Percentiles rank a stretch among this genome's conserved stretches.
Conservation (phyloP, 371 early-diverging fungal species). For the Mucor sp. region DNA sequence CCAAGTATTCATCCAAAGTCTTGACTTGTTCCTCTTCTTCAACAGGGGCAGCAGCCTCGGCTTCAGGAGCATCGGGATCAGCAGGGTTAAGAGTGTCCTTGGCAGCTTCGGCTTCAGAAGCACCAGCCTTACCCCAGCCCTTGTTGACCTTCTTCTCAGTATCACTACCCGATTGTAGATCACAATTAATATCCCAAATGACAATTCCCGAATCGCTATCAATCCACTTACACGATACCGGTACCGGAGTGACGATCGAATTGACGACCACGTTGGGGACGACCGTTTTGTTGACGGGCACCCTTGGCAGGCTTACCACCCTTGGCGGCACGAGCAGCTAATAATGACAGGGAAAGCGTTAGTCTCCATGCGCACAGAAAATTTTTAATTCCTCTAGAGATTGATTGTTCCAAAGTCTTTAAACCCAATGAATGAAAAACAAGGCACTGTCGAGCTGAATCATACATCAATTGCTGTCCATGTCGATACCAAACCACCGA, state of each 20-base stretch:
- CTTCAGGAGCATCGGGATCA: conserved; percentile 51
- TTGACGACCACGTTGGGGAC: conserved; percentile 60
- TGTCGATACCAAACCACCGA: neutral
- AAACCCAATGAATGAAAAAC: neutral
- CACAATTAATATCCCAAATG: neutral
- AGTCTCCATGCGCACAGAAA: neutral
- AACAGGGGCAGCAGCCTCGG: conserved; percentile 33
- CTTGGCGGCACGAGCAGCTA: conserved; percentile 19
- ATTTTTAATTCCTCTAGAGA: neutral
- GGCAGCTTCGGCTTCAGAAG: conserved; percentile 50
- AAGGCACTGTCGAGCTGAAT: neutral
- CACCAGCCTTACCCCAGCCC: conserved; percentile 74
- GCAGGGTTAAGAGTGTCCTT: conserved; percentile 33
- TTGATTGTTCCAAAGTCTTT: neutral
- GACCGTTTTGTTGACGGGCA: conserved; percentile 48
- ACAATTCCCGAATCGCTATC: neutral
- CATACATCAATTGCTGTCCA: neutral
- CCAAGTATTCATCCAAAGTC: conserved; percentile 80
- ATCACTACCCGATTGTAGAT: conserved; percentile 44
- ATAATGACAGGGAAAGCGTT: neutral
- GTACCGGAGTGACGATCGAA: conserved; percentile 84
- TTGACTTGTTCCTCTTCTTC: conserved; percentile 72
- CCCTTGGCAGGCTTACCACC: conserved; percentile 15
- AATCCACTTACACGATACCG: conserved; percentile 59
- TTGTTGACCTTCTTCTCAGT: conserved; percentile 84